Conservation (phyloP, 2,329 filamentous ascomycete species). For the Emergomyces pasteurianus region DNA sequence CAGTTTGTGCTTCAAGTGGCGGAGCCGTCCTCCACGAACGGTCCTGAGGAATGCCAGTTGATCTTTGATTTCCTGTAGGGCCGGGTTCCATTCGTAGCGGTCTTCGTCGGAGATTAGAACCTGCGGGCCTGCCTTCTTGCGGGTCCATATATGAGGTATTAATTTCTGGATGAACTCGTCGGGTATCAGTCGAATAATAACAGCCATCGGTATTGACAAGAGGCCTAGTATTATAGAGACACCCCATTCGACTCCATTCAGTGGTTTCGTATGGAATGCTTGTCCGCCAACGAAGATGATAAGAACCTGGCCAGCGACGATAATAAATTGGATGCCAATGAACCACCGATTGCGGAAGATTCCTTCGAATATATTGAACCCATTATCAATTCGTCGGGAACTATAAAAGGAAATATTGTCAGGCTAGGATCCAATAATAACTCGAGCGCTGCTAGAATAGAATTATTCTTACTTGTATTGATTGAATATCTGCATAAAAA, state of each 20-base stretch:
- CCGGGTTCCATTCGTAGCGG: conserved; percentile 46
- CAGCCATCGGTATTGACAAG: conserved; percentile 54
- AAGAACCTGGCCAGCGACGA: conserved; percentile 57
- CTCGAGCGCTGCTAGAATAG: not conserved
- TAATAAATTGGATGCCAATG: conserved; percentile 52
- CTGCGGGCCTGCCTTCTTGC: conserved; percentile 28
- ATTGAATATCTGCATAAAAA: conserved; percentile 96
- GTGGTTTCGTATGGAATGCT: conserved; percentile 50
- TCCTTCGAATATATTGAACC: conserved; percentile 35
- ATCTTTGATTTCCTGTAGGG: conserved; percentile 50
- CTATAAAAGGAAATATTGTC: conserved; percentile 3
- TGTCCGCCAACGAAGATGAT: conserved; percentile 59
- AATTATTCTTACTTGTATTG: conserved; percentile 12
- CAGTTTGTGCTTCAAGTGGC: conserved; percentile 48
- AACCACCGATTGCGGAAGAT: conserved; percentile 34
- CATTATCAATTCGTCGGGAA: conserved; percentile 33
- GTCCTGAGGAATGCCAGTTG: conserved; percentile 53
- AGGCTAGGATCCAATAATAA: not conserved
- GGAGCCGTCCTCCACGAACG: conserved; percentile 51
- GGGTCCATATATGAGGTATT: conserved; percentile 28
- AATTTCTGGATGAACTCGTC: conserved; percentile 41
- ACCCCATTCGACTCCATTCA: conserved; percentile 57
- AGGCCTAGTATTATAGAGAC: conserved; percentile 57
- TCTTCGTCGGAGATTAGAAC: conserved; percentile 36
- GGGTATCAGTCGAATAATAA: conserved; percentile 49